Percentiles rank a stretch among this genome's conserved stretches.
Conservation (phyloP, 2,329 filamentous ascomycete genomes). For the Phialemoniopsis sp. region DNA sequence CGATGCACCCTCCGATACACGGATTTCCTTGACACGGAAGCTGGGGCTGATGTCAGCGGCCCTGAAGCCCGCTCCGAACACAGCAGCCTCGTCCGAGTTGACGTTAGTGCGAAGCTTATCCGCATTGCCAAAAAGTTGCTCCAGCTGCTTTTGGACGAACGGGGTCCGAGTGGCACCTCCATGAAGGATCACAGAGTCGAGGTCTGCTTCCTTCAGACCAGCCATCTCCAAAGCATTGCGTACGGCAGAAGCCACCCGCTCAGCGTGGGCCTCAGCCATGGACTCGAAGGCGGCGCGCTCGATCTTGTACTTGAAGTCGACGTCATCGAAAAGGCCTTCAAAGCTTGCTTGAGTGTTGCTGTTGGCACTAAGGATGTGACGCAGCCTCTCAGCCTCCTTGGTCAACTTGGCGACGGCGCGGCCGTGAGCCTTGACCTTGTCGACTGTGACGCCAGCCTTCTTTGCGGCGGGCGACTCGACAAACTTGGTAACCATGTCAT, state of each 20-base stretch:
- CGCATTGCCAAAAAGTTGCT: conserved; percentile 65
- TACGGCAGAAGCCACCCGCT: conserved; percentile 66
- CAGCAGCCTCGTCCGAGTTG: conserved; percentile 94
- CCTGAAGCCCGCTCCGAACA: conserved; percentile 93
- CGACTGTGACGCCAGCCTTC: conserved; percentile 56
- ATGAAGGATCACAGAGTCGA: conserved; percentile 90
- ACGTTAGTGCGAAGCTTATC: conserved; percentile 89
- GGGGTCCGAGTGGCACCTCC: conserved; percentile 88
- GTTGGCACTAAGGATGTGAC: conserved; percentile 93
- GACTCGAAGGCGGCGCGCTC: conserved; percentile 76
- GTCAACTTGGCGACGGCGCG: conserved; percentile 84
- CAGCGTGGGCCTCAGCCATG: conserved; percentile 63
- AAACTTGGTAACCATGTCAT: conserved; percentile 83
- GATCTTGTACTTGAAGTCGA: conserved; percentile 92
- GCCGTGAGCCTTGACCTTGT: conserved; percentile 68
- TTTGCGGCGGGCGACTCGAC: conserved; percentile 65
- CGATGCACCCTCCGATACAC: conserved; percentile 69
- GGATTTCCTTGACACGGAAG: conserved; percentile 97
- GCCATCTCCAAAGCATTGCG: conserved; percentile 71
- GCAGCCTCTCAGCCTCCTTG: conserved; percentile 84
- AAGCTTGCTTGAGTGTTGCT: conserved; percentile 75
- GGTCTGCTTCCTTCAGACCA: conserved; percentile 66
- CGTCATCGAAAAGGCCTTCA: conserved; percentile 84
- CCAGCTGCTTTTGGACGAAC: conserved; percentile 87
- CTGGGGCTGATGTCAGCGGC: conserved; percentile 88